Conservation (phyloP, 148 eudicot genomes). For the Selenicereus undatus region DNA sequence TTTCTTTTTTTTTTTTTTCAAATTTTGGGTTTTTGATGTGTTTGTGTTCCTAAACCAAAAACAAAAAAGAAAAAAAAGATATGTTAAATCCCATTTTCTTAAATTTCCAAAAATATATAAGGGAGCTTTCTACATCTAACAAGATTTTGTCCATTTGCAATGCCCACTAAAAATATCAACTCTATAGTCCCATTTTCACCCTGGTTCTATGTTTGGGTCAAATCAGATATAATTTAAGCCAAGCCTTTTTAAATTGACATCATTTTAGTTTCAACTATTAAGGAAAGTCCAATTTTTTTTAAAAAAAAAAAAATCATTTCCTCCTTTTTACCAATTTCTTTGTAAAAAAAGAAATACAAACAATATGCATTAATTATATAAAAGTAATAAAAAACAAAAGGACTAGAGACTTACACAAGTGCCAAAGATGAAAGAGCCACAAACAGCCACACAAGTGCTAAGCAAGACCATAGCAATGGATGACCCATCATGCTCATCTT, state of each 20-base stretch:
- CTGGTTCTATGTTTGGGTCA: not conserved
- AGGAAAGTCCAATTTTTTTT: too few relatives aligned
- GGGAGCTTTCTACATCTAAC: too few relatives aligned
- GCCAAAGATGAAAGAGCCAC: constrained; percentile 81
- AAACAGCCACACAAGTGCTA: constrained; percentile 64
- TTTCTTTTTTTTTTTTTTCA: not conserved
- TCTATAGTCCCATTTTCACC: not conserved
- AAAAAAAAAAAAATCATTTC: too few relatives aligned
- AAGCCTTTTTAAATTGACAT: not conserved
- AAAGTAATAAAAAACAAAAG: not conserved
- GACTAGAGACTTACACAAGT: constrained; percentile 55
- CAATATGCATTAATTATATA: not conserved
- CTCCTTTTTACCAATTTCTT: too few relatives aligned
- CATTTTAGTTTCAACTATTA: not conserved
- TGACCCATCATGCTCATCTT: constrained; percentile 18
- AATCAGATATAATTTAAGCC: not conserved
- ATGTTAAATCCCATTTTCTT: not conserved
- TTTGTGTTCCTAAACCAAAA: not conserved
- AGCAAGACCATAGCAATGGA: constrained; percentile 61
- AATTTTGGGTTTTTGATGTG: not conserved
- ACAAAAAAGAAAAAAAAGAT: too few relatives aligned
- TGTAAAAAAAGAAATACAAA: too few relatives aligned
- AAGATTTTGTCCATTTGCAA: too few relatives aligned
- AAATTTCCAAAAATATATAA: too few relatives aligned
- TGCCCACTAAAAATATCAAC: too few relatives aligned